Evolutionary conservation across 2,329 filamentous ascomycete genomes (phyloP).

Genomic region (Talaromyces verruculosus): DNA sequence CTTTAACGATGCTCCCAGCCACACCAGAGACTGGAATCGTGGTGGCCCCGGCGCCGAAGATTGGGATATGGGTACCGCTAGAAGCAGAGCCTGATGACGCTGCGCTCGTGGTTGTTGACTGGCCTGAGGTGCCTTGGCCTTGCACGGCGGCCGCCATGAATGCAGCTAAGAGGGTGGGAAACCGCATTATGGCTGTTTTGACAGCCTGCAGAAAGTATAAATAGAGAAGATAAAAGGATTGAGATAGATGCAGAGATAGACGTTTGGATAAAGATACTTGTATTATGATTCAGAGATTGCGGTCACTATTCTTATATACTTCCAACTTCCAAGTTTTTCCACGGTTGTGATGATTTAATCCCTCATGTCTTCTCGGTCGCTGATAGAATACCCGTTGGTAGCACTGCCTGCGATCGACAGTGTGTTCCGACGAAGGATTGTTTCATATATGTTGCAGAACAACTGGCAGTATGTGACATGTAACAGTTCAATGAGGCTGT

Average conservation of each 20-base stretch:
- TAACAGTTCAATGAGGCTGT: not conserved
- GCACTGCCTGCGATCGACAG: not conserved
- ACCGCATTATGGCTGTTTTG: not conserved
- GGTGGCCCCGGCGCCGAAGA: not conserved
- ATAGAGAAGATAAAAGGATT: not conserved
- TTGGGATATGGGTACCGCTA: slow-evolving; percentile 5
- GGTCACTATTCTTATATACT: not conserved
- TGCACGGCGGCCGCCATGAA: not conserved
- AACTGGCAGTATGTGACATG: not conserved
- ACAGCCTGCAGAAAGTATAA: not conserved
- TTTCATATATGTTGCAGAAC: not conserved
- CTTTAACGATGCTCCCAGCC: slow-evolving; percentile 22
- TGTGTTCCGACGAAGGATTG: not conserved
- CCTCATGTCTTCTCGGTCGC: not conserved
- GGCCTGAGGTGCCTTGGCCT: not conserved
- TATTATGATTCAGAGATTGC: not conserved
- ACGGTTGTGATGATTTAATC: not conserved
- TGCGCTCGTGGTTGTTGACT: not conserved
- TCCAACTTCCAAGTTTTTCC: not conserved
- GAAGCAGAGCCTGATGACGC: not conserved
- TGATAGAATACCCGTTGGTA: not conserved
- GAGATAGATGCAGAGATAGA: not conserved
- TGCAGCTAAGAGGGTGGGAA: not conserved
- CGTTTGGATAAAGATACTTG: not conserved
- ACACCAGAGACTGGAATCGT: slow-evolving; percentile 6